Conservation (phyloP, 2,329 filamentous ascomycete species). For the Conoideocrella luteorostrata region DNA sequence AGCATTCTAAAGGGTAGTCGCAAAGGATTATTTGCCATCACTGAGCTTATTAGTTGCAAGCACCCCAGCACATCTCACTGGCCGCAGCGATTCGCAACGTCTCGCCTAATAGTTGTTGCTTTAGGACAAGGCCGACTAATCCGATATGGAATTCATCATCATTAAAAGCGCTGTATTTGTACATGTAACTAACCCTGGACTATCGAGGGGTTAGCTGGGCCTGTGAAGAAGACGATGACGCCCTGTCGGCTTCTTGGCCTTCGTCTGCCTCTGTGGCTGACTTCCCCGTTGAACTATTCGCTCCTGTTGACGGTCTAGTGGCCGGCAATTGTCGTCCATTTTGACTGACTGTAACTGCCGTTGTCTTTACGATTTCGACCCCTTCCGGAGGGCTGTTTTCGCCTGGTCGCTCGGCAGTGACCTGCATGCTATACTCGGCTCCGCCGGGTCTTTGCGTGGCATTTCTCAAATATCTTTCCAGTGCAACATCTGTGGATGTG, state of each 20-base stretch:
- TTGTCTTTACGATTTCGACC: constrained; percentile 5
- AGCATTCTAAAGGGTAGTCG: no score
- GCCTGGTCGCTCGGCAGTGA: background rate
- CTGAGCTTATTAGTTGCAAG: background rate
- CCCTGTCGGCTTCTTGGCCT: background rate
- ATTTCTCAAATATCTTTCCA: constrained; percentile 1
- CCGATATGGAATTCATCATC: no score
- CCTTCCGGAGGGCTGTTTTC: background rate
- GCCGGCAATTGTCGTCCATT: background rate
- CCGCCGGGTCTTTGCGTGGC: background rate
- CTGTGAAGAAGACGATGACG: constrained; percentile 4
- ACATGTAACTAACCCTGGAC: no score
- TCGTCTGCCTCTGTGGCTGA: background rate
- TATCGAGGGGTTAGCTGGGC: background rate
- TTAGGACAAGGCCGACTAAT: no score
- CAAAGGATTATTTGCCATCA: no score
- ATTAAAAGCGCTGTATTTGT: no score
- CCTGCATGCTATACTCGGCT: constrained; percentile 4
- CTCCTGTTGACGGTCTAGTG: background rate
- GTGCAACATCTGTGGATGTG: constrained; percentile 3
- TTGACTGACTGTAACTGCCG: constrained; percentile 5
- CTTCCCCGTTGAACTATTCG: background rate
- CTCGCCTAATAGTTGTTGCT: no score
- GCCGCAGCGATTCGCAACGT: no score
- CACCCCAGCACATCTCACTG: no score